Evolutionary conservation across 192 early-diverging fungal genomes (phyloP).

Genomic region (Entomortierella parvispora): DNA sequence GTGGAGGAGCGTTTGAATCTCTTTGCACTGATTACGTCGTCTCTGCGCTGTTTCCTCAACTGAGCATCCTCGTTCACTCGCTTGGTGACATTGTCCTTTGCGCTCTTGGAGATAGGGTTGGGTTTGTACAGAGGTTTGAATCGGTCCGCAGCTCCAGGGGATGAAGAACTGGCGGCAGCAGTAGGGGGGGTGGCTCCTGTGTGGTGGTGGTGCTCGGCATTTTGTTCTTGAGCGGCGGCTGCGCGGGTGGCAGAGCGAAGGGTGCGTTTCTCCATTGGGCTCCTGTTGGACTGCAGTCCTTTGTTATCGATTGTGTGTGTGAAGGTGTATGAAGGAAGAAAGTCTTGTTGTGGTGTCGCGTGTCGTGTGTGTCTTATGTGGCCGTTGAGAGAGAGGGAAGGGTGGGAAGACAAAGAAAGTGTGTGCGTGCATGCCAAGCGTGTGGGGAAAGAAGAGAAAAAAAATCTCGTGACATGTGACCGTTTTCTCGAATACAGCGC

Average conservation of each 20-base stretch:
- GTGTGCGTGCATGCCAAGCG: not conserved
- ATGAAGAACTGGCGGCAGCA: not conserved
- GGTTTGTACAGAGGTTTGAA: constrained; percentile 59
- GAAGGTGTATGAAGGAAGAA: not conserved
- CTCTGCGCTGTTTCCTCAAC: constrained; percentile 71
- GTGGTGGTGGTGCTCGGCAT: constrained; percentile 24
- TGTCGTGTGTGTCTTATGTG: too few relatives aligned
- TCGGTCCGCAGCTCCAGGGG: not conserved
- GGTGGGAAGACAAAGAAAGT: not conserved
- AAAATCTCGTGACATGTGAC: too few relatives aligned
- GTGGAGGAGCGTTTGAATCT: constrained; percentile 57
- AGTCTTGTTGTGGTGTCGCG: too few relatives aligned
- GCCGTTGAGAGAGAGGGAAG: too few relatives aligned
- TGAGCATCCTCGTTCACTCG: constrained; percentile 67
- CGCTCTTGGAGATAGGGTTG: constrained; percentile 56
- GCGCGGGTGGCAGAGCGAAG: constrained; percentile 37
- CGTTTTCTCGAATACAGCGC: too few relatives aligned
- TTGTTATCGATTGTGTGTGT: not conserved
- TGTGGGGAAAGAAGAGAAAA: too few relatives aligned
- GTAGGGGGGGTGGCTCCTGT: not conserved
- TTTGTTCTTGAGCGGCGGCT: constrained; percentile 24
- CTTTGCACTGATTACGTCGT: constrained; percentile 76
- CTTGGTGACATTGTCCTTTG: constrained; percentile 61
- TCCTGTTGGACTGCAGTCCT: not conserved
- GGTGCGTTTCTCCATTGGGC: constrained; percentile 37